Conservation (phyloP, 352 stramenopile species). For the Phytophthora gonapodyides region DNA sequence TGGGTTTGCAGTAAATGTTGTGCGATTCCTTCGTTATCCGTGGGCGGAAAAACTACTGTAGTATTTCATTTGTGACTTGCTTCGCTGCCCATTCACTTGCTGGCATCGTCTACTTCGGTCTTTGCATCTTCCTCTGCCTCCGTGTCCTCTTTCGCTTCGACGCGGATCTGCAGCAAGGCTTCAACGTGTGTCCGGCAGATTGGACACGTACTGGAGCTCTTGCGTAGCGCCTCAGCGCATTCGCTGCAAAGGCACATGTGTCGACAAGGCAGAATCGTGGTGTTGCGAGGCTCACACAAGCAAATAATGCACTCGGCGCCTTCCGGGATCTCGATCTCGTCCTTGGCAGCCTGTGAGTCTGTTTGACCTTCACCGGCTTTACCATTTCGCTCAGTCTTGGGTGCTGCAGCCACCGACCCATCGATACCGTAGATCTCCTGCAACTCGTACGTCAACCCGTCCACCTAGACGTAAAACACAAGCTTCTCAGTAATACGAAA, state of each 20-base stretch:
- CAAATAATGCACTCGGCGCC: conserved; percentile 89
- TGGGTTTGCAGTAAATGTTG: conserved; percentile 23
- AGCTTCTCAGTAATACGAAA: neutral
- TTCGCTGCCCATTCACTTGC: conserved; percentile 11
- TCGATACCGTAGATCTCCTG: conserved; percentile 91
- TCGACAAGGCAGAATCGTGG: conserved; percentile 81
- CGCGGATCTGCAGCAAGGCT: conserved; percentile 78
- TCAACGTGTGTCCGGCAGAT: conserved; percentile 83
- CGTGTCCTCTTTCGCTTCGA: conserved; percentile 51
- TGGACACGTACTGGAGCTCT: conserved; percentile 74
- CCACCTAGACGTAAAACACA: conserved; percentile 36
- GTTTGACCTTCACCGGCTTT: conserved; percentile 34
- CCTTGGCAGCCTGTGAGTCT: conserved; percentile 29
- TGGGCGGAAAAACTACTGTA: neutral
- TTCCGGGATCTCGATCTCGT: conserved; percentile 75
- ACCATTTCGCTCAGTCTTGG: conserved; percentile 37
- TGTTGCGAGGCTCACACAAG: conserved; percentile 80
- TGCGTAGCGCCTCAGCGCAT: conserved; percentile 76
- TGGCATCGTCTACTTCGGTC: conserved; percentile 18
- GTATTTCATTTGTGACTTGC: neutral
- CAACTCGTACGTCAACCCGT: conserved; percentile 83
- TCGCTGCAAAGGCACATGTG: conserved; percentile 89
- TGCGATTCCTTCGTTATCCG: conserved; percentile 16
- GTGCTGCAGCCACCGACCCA: conserved; percentile 58
- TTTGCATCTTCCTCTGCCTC: conserved; percentile 27